These are phyloP conservation scores for Naganishia antarctica DNA, from an alignment of 768 basidiomycete species.

Conservation along the genomic window DNA sequence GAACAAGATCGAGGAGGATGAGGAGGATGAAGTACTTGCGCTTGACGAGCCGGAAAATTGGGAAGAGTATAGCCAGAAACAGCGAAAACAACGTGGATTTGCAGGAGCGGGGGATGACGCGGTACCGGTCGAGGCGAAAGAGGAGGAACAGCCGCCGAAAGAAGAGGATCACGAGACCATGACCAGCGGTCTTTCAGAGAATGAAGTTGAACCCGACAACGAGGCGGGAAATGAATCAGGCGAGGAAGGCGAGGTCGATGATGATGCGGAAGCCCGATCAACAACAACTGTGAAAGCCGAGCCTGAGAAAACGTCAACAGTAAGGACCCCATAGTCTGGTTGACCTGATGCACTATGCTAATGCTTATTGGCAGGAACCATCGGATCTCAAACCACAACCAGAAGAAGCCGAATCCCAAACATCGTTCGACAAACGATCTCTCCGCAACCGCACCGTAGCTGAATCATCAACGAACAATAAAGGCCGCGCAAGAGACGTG, in stretches of 20 bases:
- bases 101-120: conserved; percentile 57
- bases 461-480: background rate
- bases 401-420: conserved; percentile 42
- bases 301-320: background rate
- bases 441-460: background rate
- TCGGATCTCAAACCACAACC: conserved; percentile 45
- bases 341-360: background rate
- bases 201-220: conserved; percentile 56
- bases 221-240: background rate
- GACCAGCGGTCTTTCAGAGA: conserved; percentile 53
- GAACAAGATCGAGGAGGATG: conserved; percentile 10
- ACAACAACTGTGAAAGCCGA: background rate
- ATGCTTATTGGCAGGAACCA: background rate
- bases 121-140: background rate
- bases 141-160: conserved; percentile 55
- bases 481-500: background rate
- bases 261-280: background rate
- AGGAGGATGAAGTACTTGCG: conserved; percentile 17
- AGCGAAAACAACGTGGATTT: conserved; percentile 70
- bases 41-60: conserved; percentile 61
- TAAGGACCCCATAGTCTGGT: background rate
- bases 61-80: conserved; percentile 63
- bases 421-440: background rate
- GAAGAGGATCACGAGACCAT: conserved; percentile 50
- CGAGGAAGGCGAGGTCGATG: conserved; percentile 54